Evolutionary conservation across 495 filamentous ascomycete species (phyloP).

Genomic region (Recurvomyces mirabilis): DNA sequence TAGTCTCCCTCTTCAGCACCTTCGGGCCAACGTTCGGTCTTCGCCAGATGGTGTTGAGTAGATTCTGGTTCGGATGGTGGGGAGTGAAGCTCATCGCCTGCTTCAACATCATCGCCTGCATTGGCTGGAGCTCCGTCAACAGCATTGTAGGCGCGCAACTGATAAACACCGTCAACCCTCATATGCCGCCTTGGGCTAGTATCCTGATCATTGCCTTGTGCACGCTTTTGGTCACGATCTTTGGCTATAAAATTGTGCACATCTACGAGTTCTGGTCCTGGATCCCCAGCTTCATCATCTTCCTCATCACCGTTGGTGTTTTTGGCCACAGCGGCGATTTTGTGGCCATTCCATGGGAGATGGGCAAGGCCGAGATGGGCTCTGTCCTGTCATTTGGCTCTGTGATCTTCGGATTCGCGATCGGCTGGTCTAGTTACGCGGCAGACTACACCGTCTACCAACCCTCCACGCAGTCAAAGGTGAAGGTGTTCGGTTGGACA

Average conservation of each 20-base stretch:
- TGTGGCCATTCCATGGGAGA: conserved; percentile 51
- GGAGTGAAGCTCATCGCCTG: conserved; percentile 60
- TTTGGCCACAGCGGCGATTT: conserved; percentile 71
- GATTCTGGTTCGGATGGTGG: conserved; percentile 71
- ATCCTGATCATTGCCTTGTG: conserved; percentile 64
- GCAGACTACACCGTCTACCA: conserved; percentile 83
- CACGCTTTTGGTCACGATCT: conserved; percentile 60
- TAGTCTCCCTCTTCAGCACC: conserved; percentile 69
- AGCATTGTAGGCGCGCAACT: conserved; percentile 76
- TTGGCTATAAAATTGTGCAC: conserved; percentile 77
- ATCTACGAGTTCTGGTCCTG: conserved; percentile 67
- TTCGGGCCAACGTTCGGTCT: conserved; percentile 70
- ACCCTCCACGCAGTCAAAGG: conserved; percentile 45
- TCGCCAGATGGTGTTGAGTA: conserved; percentile 75
- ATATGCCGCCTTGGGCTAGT: conserved; percentile 62
- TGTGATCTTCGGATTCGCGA: conserved; percentile 65
- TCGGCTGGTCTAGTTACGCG: conserved; percentile 69
- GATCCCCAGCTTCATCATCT: conserved; percentile 67
- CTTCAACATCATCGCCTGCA: conserved; percentile 65
- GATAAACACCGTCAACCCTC: conserved; percentile 59
- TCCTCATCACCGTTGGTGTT: conserved; percentile 60
- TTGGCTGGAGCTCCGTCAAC: conserved; percentile 69
- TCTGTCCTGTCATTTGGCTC: conserved; percentile 60
- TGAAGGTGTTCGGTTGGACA: conserved; percentile 56
- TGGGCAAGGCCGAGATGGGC: conserved; percentile 52